Percentiles rank a stretch among this genome's conserved stretches.
Conservation (phyloP, 1,139 yeast species). For the Hyphopichia buzzinii region DNA sequence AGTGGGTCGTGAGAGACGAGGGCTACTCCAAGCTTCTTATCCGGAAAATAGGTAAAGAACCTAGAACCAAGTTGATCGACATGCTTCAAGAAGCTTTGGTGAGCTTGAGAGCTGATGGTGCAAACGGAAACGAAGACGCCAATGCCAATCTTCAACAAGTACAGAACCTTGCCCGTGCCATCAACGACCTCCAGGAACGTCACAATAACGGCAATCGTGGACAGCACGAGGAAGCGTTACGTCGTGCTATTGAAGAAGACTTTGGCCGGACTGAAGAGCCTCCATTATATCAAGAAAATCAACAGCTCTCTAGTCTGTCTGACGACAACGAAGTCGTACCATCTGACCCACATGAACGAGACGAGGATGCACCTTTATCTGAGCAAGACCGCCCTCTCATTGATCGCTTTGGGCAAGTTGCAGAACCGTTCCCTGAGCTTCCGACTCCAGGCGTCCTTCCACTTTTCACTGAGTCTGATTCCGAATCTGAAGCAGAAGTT, state of each 20-base stretch:
- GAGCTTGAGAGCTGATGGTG: conserved; percentile 26
- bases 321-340: too few relatives aligned
- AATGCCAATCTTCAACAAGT: conserved; percentile 23
- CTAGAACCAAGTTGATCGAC: conserved; percentile 40
- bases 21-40: conserved; percentile 58
- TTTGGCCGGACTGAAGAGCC: not conserved
- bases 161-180: conserved; percentile 30
- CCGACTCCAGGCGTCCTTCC: too few relatives aligned
- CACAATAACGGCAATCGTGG: conserved; percentile 10
- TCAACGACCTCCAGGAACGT: conserved; percentile 28
- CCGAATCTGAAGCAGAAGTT: conserved; percentile 1
- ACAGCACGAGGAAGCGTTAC: conserved; percentile 17
- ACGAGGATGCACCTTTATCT: not conserved
- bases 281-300: not conserved
- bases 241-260: conserved; percentile 17
- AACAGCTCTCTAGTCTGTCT: too few relatives aligned
- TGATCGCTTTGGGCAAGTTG: not conserved
- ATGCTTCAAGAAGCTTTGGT: conserved; percentile 32
- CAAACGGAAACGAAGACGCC: conserved; percentile 21
- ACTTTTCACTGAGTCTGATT: not conserved
- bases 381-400: not conserved
- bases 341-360: too few relatives aligned
- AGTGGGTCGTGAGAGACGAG: conserved; percentile 70
- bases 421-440: not conserved
- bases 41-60: conserved; percentile 58